Base-by-base conservation (phyloP, 2,329 filamentous ascomycete species). In the Tolypocladium nubicola region DNA sequence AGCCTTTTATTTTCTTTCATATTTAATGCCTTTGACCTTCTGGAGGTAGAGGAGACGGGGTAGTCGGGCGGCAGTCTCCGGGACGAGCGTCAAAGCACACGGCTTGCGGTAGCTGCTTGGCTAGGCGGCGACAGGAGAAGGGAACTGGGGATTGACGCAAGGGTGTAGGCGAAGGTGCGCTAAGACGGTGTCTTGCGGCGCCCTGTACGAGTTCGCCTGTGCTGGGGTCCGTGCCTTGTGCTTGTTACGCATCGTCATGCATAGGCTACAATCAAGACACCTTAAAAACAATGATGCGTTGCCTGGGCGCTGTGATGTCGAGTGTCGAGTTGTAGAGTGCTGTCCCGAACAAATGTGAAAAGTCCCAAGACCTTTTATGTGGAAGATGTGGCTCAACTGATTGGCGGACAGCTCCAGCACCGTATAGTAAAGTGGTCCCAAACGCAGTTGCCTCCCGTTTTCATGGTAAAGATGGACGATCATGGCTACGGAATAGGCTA, bases 1-100 rank as follows among this genome's bases (percentile, higher is more conserved):
- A n/a, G 53, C 56, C 47, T 53, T 43, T 55, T 54, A 37, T 45
- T 49, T 53, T 33, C 57, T 53, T 45, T 23, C 19, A 41, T 59
- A 26, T 54, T 33, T 57, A 53, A 53, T 53, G 19, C 35, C 47
- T 54, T 54, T 56, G 19, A 39, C 50, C n/a, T 45, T 56, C 35
- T 19, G 35, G 35, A 53, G 35, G 11, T 38, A 33, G 52, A 26
- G 21, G 35, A 26, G 39, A 39, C 19, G n/a, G 16, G 35, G 35
- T 39, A 23, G 52, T 23, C 21, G 26, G 35, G 37, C 33, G 35
- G 50, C 50, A 39, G n/a, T 23, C 21, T 3, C 14, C 35, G 13
- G 35, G 52, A 9, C 52, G 35, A 26, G 52, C 47, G 52, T 26
- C 52, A 39, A 52, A 35, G 52, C 52, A 35, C 52, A 16, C 13